A percentile compares a stretch with the other conserved stretches of the same genome.
Evolutionary conservation across 768 basidiomycete species (phyloP).

Genomic region (Suillus subaureus): DNA sequence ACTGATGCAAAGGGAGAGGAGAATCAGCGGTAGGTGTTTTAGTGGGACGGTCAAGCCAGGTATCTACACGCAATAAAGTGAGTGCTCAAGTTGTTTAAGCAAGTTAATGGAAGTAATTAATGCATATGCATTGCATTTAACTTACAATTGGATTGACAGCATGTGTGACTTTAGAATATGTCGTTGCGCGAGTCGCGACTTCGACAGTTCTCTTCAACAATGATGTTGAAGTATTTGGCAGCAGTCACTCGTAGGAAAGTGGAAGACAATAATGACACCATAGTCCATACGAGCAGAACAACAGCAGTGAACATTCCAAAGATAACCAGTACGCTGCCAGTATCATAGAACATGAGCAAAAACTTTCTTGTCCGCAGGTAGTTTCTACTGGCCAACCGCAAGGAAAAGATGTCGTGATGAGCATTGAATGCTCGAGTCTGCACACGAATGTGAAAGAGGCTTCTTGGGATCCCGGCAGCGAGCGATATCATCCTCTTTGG

Average conservation of each 20-base stretch:
- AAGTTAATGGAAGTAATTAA: constrained; percentile 7
- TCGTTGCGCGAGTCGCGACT: background rate
- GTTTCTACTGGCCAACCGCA: constrained; percentile 34
- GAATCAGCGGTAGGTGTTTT: constrained; percentile 65
- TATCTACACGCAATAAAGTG: constrained; percentile 47
- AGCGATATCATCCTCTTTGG: background rate
- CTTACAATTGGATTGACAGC: constrained; percentile 36
- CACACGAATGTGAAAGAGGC: constrained; percentile 36
- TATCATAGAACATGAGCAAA: constrained; percentile 47
- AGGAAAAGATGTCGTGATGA: constrained; percentile 47
- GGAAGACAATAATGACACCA: constrained; percentile 21
- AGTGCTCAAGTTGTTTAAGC: background rate
- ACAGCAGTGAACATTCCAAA: constrained; percentile 52
- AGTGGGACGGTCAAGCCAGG: constrained; percentile 83
- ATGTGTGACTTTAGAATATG: constrained; percentile 9
- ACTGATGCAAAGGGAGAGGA: constrained; percentile 59
- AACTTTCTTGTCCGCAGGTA: constrained; percentile 26
- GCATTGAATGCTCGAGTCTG: constrained; percentile 54
- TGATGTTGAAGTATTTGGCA: constrained; percentile 1
- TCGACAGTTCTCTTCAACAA: constrained; percentile 2
- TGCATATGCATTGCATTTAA: background rate
- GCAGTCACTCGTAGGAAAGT: constrained; percentile 10
- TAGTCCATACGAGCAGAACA: constrained; percentile 41
- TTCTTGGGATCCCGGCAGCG: constrained; percentile 22
- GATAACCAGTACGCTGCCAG: constrained; percentile 47